Evolutionary conservation across 495 filamentous ascomycete genomes (phyloP).

Genomic region (Hypoxylon fuscum): DNA sequence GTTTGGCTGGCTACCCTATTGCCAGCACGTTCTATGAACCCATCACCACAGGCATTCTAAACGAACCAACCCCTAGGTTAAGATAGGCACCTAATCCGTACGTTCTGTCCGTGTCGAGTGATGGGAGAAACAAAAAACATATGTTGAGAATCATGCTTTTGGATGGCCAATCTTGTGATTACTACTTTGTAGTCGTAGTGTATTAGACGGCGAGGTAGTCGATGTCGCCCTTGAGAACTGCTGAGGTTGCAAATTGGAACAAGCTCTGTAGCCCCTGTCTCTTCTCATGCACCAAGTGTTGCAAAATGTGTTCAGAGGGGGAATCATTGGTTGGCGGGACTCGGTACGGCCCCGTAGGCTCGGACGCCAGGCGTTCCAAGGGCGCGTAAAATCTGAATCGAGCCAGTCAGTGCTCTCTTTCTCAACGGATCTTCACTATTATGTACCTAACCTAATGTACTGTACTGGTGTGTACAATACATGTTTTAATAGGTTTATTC

Average conservation of each 20-base stretch:
- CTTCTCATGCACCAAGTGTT: constrained; percentile 55
- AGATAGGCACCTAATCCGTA: constrained; percentile 2
- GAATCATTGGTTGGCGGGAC: constrained; percentile 50
- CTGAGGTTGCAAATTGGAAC: constrained; percentile 47
- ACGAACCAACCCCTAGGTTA: constrained; percentile 2
- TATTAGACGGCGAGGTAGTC: constrained; percentile 9
- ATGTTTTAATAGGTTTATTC: neutral
- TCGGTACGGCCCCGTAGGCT: constrained; percentile 45
- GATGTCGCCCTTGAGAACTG: constrained; percentile 6
- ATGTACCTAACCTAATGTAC: neutral
- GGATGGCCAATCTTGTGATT: constrained; percentile 16
- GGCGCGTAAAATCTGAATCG: constrained; percentile 51
- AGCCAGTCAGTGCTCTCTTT: constrained; percentile 19
- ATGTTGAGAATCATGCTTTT: constrained; percentile 4
- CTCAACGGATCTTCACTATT: neutral
- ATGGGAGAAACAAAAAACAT: constrained; percentile 7
- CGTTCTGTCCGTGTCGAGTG: neutral
- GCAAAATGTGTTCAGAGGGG: constrained; percentile 41
- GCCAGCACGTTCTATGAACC: constrained; percentile 1
- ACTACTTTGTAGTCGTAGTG: constrained; percentile 20
- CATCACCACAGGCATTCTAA: neutral
- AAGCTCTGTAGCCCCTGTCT: constrained; percentile 32
- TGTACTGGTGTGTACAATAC: too few species aligned
- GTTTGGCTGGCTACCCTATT: constrained; percentile 12
- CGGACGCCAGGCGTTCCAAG: constrained; percentile 53